Evolutionary conservation across 257 asterid genomes (phyloP).

Genomic region (Dorcoceras hygrometricum): DNA sequence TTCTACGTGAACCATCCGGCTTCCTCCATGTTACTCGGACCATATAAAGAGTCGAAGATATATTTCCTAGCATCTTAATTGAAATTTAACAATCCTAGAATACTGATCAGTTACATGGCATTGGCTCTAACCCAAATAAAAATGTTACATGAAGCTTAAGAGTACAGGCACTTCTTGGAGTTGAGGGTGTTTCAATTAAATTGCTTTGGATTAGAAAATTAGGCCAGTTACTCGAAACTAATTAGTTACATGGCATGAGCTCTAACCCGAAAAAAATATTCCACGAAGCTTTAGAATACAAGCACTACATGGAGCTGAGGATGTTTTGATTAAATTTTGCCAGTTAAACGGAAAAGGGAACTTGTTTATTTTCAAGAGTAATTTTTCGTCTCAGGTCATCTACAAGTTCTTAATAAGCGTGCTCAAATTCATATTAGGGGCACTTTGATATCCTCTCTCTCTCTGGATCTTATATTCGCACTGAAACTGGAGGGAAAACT

Average conservation of each 20-base stretch:
- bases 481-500: conserved; percentile 49
- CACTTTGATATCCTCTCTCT: conserved; percentile 57
- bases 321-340: not conserved
- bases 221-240: too few relatives aligned
- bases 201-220: too few relatives aligned
- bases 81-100: not conserved
- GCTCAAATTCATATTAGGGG: conserved; percentile 38
- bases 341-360: not conserved
- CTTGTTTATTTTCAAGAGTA: not conserved
- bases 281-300: not conserved
- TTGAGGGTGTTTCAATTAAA: too few relatives aligned
- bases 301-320: not conserved
- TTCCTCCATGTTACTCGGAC: not conserved
- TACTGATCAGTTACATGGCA: not conserved
- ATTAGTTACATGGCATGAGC: not conserved
- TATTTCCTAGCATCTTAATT: not conserved
- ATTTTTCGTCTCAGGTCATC: not conserved
- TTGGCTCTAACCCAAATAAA: not conserved
- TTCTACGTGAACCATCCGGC: not conserved
- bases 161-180: not conserved
- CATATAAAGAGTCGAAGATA: not conserved
- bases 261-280: not conserved
- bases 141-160: not conserved
- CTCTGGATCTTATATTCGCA: conserved; percentile 54
- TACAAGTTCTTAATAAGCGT: not conserved